These are phyloP conservation scores for Arxiozyma slooffiae DNA, from an alignment of 1,139 yeast species.

Conservation along the genomic window DNA sequence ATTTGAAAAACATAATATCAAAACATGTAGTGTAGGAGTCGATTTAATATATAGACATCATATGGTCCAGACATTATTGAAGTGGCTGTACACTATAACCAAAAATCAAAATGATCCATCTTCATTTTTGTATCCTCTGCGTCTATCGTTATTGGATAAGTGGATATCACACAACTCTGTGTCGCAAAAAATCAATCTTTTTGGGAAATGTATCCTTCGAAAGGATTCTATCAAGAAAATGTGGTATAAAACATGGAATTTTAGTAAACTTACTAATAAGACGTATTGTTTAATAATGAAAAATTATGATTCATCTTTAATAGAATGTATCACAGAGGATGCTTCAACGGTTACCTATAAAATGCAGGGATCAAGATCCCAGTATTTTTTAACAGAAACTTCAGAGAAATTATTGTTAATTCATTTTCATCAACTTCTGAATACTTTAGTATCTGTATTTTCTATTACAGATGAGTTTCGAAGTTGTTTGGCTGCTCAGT, in stretches of 20 bases:
- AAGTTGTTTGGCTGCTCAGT: slow-evolving; percentile 59
- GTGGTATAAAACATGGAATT: slow-evolving; percentile 26
- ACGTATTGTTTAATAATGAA: slow-evolving; percentile 36
- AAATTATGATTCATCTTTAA: slow-evolving; percentile 39
- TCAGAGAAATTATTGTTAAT: slow-evolving; percentile 57
- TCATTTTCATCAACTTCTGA: slow-evolving; percentile 52
- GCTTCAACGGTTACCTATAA: slow-evolving; percentile 28
- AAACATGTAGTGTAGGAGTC: slow-evolving; percentile 16
- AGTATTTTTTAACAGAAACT: slow-evolving; percentile 44
- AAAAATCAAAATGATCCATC: background rate
- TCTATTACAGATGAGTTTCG: slow-evolving; percentile 57
- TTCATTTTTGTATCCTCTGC: slow-evolving; percentile 9
- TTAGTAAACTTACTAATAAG: slow-evolving; percentile 18
- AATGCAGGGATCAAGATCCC: slow-evolving; percentile 64
- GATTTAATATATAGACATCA: slow-evolving; percentile 20
- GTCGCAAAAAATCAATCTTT: slow-evolving; percentile 16
- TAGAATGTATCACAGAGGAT: slow-evolving; percentile 25
- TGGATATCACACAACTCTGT: slow-evolving; percentile 10
- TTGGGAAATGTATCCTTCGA: slow-evolving; percentile 21
- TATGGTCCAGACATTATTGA: slow-evolving; percentile 19
- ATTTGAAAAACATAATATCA: slow-evolving; percentile 19
- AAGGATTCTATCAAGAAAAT: slow-evolving; percentile 16
- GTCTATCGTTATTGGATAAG: slow-evolving; percentile 20
- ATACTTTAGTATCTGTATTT: slow-evolving; percentile 58
- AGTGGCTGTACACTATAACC: slow-evolving; percentile 17